Base-by-base conservation (phyloP, 2,329 filamentous ascomycete genomes). In the Aspergillus hiratsukae region DNA sequence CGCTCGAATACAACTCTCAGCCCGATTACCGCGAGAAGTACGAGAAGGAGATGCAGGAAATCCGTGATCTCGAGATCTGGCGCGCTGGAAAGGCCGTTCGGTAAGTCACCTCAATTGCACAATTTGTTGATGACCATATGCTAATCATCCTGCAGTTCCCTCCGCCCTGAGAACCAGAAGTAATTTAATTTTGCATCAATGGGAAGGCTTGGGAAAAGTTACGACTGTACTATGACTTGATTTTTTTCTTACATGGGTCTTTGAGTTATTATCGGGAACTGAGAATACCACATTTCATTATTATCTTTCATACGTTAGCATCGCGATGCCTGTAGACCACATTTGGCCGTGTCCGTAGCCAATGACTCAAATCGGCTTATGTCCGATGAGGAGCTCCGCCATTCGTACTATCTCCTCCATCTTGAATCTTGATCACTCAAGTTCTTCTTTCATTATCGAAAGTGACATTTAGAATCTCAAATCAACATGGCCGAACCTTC, bases 1-100 rank as follows among this genome's bases (percentile, higher is more conserved):
- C 91, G 60, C 88, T 99, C 73, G 91, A 97, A 73, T 99, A 95
- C 86, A 97, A 97, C 85, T 84, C 89, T 75, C 91, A 95, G 80
- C 81, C 85, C 68, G 91, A 99, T 81, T 99, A 99, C 87, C 89
- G 94, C 71, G 83, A 96, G 84, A 91, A 90, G 81, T 99, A 92
- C 80, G 91, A 97, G 86, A 86, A 90, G 74, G 94, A 99, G 89
- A 90, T 99, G 87, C 83, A 96, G 82, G 94, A 97, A 83, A 97
- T 99, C 82, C 89, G 93, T 72, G 85, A 91, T 74, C 82, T 99
- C 73, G 94, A 99, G 86, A 99, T 99, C 86, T 99, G 94, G 94
- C 87, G 90, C 74, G 94, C 94, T 65, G 94, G 94, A 78, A 97
- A 97, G 87, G 90, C 94, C 70, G 94, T 99, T 72, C 89, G 93